Evolutionary conservation across 257 asterid species (phyloP), one percentile per base, ranked within the genome.

Genomic region (Nicotiana attenuata): DNA sequence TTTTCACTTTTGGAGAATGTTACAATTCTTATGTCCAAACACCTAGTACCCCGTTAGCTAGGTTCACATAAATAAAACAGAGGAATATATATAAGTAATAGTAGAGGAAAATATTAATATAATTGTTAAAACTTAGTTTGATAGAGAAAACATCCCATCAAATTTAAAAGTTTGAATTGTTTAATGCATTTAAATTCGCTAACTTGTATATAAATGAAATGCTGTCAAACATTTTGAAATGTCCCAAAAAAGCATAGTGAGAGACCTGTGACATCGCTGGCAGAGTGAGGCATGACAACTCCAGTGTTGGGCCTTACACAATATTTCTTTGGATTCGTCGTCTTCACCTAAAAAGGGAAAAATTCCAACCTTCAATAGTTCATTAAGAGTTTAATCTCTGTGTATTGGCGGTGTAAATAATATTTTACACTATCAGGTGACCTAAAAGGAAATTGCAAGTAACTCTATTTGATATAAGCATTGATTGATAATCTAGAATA

Each of bases 301-400:
- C 96, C 96, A 19, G 94, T 89, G 85, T 90, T 92, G 16, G 96
- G 96, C 86, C 94, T 86, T 83, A 92, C 94, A 52, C 93, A 92
- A 50, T 92, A 92, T 85, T 92, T 92, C 89, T 89, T 92, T 1
- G 96, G 96, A 80, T 90, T 92, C 7, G 96, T 92, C 10, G 96
- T 92, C 87, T 92, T 92, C 82, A 92, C 96, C 96, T 92, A 87
- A 80, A 76, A 83, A 78, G 47, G 16, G 20, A 83, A 76, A 60
- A 63, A 53, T 19, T 28, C 5, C 33, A 80, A 65, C 52, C 28
- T 9, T 65, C 78, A 80, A 31, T 8, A 47, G 47, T 8, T 41
- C 10, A 41, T 41, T 41, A 41, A 41, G 47, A 41, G 47, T 41
- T 41, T 41, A 41, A 7, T 10, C 10, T 41, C 2, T 8, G 47